phyloP scores from a whole-genome alignment of 2,329 filamentous ascomycete genomes.

The Epichloe sp. region DNA sequence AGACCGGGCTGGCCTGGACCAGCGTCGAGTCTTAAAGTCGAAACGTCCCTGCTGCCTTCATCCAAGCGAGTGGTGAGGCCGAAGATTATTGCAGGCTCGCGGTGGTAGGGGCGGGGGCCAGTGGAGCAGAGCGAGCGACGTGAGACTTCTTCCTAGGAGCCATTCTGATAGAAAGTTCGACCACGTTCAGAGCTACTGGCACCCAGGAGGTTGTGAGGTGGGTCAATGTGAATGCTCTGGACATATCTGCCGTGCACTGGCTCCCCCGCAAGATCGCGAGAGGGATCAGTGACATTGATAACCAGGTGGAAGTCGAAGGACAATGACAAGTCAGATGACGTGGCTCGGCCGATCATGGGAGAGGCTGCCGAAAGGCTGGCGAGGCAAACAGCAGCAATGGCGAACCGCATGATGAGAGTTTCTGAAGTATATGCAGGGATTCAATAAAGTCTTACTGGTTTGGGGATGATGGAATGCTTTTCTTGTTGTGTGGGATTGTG shows the following conservation, averaged over 20 bases:
- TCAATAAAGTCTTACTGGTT: background rate
- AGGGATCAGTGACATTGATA: background rate
- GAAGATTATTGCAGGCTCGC: background rate
- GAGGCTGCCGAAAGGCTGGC: background rate
- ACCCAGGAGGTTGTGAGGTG: background rate
- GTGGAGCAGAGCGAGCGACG: background rate
- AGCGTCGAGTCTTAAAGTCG: background rate
- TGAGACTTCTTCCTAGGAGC: background rate
- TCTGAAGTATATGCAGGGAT: background rate
- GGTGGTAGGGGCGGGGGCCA: background rate
- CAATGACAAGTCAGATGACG: background rate
- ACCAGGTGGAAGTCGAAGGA: background rate
- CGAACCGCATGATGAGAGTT: background rate
- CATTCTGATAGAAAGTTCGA: slow-evolving; percentile 1
- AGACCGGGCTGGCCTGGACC: background rate
- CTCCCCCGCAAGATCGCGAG: background rate
- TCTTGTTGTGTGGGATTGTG: background rate
- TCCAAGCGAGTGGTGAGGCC: background rate
- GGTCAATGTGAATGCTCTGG: background rate
- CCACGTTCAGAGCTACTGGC: background rate
- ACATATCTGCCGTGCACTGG: background rate
- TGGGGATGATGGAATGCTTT: background rate
- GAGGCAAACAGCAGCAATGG: background rate
- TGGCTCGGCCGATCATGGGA: too few species aligned
- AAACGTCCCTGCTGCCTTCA: background rate